Percentiles rank a stretch among this genome's conserved stretches.
These are phyloP conservation scores for Sugiyamaella mastotermitis DNA, from an alignment of 805 yeast genomes.

Conservation along the genomic window DNA sequence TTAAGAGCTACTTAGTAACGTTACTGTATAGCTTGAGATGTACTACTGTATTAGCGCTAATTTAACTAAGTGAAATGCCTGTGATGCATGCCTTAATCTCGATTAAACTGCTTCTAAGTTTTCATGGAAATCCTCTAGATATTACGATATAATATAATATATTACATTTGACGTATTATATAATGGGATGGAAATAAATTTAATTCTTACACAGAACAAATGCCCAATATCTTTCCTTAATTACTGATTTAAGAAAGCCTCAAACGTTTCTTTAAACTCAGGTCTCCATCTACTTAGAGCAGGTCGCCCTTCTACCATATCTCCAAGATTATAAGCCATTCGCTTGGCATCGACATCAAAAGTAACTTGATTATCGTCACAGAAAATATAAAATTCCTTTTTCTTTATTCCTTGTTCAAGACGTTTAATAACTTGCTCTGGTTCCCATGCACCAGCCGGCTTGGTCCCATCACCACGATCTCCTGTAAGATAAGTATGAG, in stretches of 20 bases:
- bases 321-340: constrained; percentile 22
- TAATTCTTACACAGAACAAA: too few species aligned
- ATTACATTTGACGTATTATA: too few species aligned
- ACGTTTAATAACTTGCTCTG: constrained; percentile 24
- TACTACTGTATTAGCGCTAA: too few species aligned
- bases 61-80: too few species aligned
- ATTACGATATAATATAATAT: too few species aligned
- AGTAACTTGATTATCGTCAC: constrained; percentile 25
- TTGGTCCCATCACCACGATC: constrained; percentile 17
- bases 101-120: too few species aligned
- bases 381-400: constrained; percentile 22
- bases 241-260: constrained; percentile 5
- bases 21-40: too few species aligned
- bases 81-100: too few species aligned
- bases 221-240: too few species aligned
- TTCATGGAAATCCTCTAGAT: too few species aligned
- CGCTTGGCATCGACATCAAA: constrained; percentile 20
- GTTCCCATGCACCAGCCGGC: constrained; percentile 27
- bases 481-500: constrained; percentile 22
- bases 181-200: too few species aligned
- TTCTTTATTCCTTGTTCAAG: constrained; percentile 18
- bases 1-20: too few species aligned
- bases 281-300: constrained; percentile 24
- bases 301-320: constrained; percentile 18
- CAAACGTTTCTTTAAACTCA: constrained; percentile 9